Evolutionary conservation across 768 basidiomycete genomes (phyloP).

Genomic region (Mycena leptocephala): DNA sequence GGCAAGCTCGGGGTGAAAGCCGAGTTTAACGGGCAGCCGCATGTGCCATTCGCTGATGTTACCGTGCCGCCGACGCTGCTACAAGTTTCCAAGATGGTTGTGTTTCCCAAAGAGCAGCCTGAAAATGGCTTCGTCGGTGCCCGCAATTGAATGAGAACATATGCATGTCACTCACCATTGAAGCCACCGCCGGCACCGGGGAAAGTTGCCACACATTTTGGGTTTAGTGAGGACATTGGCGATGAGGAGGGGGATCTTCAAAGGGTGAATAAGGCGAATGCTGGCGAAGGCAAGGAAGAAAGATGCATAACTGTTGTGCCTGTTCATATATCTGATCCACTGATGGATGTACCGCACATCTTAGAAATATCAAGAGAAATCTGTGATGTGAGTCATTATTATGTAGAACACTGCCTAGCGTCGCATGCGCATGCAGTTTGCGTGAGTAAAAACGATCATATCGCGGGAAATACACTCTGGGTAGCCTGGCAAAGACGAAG

Average conservation of each 20-base stretch:
- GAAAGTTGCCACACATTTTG: constrained; percentile 5
- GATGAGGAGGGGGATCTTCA: constrained; percentile 6
- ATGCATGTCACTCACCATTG: constrained; percentile 1
- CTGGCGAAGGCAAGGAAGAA: neutral
- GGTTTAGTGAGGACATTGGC: constrained; percentile 8
- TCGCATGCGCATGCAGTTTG: neutral
- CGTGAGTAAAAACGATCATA: neutral
- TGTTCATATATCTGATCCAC: neutral
- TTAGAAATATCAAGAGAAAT: neutral
- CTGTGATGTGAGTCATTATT: constrained; percentile 6
- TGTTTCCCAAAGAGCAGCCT: constrained; percentile 5
- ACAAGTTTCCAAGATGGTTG: constrained; percentile 7
- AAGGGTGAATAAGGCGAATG: neutral
- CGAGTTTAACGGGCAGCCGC: constrained; percentile 4
- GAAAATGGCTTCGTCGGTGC: constrained; percentile 1
- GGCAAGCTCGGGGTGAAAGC: neutral
- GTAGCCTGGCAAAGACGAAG: constrained; percentile 2
- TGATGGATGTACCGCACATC: neutral
- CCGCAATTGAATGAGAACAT: neutral
- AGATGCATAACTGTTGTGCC: too few relatives aligned
- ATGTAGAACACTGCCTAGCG: neutral
- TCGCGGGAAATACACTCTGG: neutral
- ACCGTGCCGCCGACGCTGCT: constrained; percentile 6
- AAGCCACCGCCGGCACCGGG: neutral
- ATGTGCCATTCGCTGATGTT: constrained; percentile 4